phyloP scores from a whole-genome alignment of 805 yeast species.

The Candida sonorensis region DNA sequence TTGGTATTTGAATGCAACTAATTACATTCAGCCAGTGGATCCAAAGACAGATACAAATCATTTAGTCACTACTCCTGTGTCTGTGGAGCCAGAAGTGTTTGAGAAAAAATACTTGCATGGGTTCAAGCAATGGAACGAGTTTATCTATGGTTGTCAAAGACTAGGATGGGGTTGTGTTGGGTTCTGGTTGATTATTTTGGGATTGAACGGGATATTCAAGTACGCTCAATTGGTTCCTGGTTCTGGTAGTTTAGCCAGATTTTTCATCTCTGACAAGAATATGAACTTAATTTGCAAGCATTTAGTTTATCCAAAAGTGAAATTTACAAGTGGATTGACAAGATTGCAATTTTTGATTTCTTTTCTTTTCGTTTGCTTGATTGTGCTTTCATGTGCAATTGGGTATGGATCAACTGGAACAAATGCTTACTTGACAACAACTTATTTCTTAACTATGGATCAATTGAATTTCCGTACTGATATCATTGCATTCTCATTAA shows the following conservation, averaged over 20 bases:
- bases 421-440: conserved; percentile 29
- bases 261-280: too few species aligned
- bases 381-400: conserved; percentile 27
- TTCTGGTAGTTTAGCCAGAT: too few species aligned
- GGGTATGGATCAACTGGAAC: conserved; percentile 32
- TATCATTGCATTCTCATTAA: conserved; percentile 39
- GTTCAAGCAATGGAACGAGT: conserved; percentile 31
- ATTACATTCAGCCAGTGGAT: conserved; percentile 26
- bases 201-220: conserved; percentile 26
- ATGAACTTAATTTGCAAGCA: too few species aligned
- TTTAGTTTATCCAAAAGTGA: conserved; percentile 5
- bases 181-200: conserved; percentile 32
- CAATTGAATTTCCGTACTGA: conserved; percentile 51
- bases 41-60: too few species aligned
- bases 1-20: conserved; percentile 27
- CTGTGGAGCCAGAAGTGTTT: too few species aligned
- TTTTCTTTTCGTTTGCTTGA: conserved; percentile 23
- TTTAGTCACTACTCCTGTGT: too few species aligned
- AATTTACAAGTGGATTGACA: conserved; percentile 12
- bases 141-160: conserved; percentile 31
- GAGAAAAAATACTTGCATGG: conserved; percentile 27
- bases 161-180: conserved; percentile 41
- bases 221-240: conserved; percentile 3
- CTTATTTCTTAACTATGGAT: conserved; percentile 25
- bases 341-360: conserved; percentile 23